Conservation (phyloP, 2,329 filamentous ascomycete genomes). For the Penicillium sp. region DNA sequence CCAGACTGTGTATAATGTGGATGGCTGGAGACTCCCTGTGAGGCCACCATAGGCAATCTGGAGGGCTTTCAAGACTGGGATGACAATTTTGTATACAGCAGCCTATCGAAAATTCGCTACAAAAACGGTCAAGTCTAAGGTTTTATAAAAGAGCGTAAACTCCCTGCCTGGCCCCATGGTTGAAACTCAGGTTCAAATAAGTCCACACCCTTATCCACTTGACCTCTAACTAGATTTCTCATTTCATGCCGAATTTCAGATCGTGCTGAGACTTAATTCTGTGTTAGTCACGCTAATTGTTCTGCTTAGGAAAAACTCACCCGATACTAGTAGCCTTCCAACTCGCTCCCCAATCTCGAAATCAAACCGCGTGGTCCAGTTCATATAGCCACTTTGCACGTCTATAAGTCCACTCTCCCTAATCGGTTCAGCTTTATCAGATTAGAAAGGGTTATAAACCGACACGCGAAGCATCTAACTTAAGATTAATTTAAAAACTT, state of each 20-base stretch:
- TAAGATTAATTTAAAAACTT: neutral
- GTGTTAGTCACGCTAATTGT: neutral
- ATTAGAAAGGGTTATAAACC: conserved; percentile 12
- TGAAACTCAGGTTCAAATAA: neutral
- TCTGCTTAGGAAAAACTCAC: neutral
- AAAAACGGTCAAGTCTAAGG: neutral
- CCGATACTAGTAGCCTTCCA: conserved; percentile 15
- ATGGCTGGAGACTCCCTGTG: no score
- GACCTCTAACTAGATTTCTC: neutral
- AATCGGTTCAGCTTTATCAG: conserved; percentile 7
- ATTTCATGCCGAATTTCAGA: neutral
- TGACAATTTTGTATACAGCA: no score
- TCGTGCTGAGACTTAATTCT: neutral
- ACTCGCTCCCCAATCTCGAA: conserved; percentile 7
- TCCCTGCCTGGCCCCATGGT: neutral
- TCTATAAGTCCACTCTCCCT: conserved; percentile 22
- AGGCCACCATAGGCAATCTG: no score
- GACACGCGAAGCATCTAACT: conserved; percentile 14
- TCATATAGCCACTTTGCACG: conserved; percentile 9
- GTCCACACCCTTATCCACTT: neutral
- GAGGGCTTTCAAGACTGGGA: no score
- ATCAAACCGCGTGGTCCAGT: conserved; percentile 16
- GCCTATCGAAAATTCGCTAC: no score
- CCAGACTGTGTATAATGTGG: no score
- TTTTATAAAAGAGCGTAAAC: neutral